Evolutionary conservation across 2,329 filamentous ascomycete genomes (phyloP).

Genomic region (Penicillium fuscoglaucum): DNA sequence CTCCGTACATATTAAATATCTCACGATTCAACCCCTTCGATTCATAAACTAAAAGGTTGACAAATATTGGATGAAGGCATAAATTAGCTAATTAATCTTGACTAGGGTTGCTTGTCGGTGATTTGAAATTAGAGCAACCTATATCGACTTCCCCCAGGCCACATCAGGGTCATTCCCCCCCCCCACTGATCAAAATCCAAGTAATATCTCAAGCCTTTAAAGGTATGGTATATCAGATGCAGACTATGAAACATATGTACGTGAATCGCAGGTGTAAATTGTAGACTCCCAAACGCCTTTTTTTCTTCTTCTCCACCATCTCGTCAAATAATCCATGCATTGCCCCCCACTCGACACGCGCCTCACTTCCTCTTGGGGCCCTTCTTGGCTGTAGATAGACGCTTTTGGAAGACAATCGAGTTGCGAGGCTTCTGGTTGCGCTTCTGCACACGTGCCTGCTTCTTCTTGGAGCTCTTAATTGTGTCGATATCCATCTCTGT

Average conservation of each 20-base stretch:
- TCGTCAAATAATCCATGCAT: slow-evolving; percentile 2
- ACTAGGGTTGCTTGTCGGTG: neutral
- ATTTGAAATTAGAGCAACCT: neutral
- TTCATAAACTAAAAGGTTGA: too few relatives aligned
- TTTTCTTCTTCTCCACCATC: neutral
- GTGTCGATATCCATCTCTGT: slow-evolving; percentile 46
- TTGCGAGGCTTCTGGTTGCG: slow-evolving; percentile 38
- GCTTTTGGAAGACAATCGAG: slow-evolving; percentile 43
- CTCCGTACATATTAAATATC: too few relatives aligned
- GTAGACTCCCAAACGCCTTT: slow-evolving; percentile 17
- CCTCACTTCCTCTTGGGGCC: slow-evolving; percentile 35
- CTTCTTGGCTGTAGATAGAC: slow-evolving; percentile 35
- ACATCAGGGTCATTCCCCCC: neutral
- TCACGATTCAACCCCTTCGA: too few relatives aligned
- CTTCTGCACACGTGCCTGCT: slow-evolving; percentile 43
- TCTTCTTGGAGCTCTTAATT: slow-evolving; percentile 29
- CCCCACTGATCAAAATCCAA: neutral
- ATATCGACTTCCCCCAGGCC: neutral
- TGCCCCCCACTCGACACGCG: neutral
- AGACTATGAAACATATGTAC: slow-evolving; percentile 13
- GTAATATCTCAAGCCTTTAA: neutral
- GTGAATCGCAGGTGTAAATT: slow-evolving; percentile 9
- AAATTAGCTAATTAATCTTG: neutral
- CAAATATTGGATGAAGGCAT: neutral
- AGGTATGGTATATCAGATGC: slow-evolving; percentile 7